These are phyloP conservation scores for Rhododendron molle DNA, from an alignment of 148 eudicot species.

Conservation along the genomic window DNA sequence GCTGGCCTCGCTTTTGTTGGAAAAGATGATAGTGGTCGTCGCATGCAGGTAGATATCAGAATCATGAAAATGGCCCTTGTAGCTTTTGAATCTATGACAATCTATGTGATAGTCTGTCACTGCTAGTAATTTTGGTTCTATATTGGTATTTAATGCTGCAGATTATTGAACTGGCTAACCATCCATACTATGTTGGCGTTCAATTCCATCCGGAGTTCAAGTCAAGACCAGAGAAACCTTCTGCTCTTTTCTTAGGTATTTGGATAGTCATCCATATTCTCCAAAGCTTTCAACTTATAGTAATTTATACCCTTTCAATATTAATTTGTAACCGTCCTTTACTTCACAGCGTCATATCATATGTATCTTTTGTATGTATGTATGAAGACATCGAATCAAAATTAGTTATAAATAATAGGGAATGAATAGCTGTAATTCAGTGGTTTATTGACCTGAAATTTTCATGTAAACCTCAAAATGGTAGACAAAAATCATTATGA, in stretches of 20 bases:
- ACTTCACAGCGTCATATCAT: neutral
- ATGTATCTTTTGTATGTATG: neutral
- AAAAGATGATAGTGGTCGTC: constrained; percentile 82
- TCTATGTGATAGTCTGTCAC: neutral
- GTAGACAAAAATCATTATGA: neutral
- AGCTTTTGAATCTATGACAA: neutral
- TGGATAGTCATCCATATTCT: neutral
- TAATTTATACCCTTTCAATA: neutral
- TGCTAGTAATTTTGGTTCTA: neutral
- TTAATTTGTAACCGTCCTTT: neutral
- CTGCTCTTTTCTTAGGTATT: constrained; percentile 82
- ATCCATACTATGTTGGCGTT: constrained; percentile 81
- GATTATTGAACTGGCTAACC: constrained; percentile 80
- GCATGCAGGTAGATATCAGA: constrained; percentile 76
- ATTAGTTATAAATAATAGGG: neutral
- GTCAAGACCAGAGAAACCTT: constrained; percentile 92
- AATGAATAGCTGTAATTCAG: neutral
- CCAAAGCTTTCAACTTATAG: neutral
- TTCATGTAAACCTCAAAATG: neutral
- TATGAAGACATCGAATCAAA: neutral
- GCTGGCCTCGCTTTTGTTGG: constrained; percentile 89
- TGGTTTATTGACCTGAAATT: neutral
- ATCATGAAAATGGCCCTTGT: neutral
- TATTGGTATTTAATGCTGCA: constrained; percentile 22
- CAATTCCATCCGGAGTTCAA: constrained; percentile 98